Evolutionary conservation across 2,329 filamentous ascomycete genomes (phyloP), one percentile per base, ranked within the genome.

Genomic region (Westerdykella ornata): DNA sequence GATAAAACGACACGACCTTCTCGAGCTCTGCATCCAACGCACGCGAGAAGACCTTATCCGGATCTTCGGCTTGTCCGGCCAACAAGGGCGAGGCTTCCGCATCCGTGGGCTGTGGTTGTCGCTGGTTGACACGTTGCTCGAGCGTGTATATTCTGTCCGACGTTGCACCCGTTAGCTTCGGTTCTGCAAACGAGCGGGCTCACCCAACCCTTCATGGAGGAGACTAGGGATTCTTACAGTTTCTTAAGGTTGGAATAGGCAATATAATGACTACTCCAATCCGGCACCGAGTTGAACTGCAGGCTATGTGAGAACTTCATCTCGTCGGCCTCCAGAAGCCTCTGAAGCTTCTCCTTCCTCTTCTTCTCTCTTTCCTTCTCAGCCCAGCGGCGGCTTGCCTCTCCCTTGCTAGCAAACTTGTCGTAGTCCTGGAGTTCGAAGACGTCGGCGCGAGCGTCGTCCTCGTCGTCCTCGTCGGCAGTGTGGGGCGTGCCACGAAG

Each of bases 291-390:
- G 73, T 98, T 98, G 72, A 98, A 98, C 74, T 98, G 92, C 57
- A 98, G 84, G 70, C 90, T 97, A 68, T 98, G 92, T 14, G 90
- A 97, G 76, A 98, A 98, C 82, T 97, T 97, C 92, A 98, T 98
- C 63, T 88, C 86, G 80, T 85, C 82, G 52, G 75, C 78, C 55
- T 82, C 74, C 56, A 85, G 78, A 57, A 89, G 81, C 75, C 78
- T 78, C 60, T 73, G 72, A 65, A 80, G 76, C 73, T 88, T 88
- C 65, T 76, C 72, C 52, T 69, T 68, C 59, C 74, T 70, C 66
- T 77, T 81, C 18, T 35, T 59, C 60, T 34, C 53, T 49, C 47
- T 51, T 57, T 44, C 37, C 48, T 38, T 63, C 55, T 43, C 16
- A 4, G 22, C 35, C 31, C n/a, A n/a, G n/a, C n/a, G n/a, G n/a